Conservation (phyloP, 352 stramenopile species). For the Globisporangium paroecandrum region DNA sequence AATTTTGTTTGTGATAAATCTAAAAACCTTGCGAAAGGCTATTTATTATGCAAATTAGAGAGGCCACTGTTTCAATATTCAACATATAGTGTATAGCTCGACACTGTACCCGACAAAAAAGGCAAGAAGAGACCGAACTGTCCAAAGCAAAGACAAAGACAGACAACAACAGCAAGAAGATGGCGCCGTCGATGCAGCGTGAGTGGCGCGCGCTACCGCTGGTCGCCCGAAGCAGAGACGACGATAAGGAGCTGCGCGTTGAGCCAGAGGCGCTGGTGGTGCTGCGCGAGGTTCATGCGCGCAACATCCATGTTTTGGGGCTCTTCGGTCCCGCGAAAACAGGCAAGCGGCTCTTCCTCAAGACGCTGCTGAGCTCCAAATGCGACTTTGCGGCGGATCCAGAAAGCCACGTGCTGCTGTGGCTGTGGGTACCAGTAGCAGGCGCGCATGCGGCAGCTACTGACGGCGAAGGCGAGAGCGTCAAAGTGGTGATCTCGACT, state of each 20-base stretch:
- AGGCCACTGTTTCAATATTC: too few relatives aligned
- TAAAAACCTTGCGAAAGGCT: too few relatives aligned
- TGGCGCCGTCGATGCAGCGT: constrained; percentile 16
- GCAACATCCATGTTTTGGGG: constrained; percentile 38
- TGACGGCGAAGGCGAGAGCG: neutral
- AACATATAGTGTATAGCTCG: too few relatives aligned
- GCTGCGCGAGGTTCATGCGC: constrained; percentile 17
- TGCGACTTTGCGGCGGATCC: constrained; percentile 20
- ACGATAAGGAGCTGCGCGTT: constrained; percentile 14
- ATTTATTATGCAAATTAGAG: too few relatives aligned
- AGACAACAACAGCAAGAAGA: constrained; percentile 14
- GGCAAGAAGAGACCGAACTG: constrained; percentile 5
- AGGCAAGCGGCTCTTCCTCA: constrained; percentile 46
- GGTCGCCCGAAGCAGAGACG: constrained; percentile 13
- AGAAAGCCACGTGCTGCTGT: constrained; percentile 34
- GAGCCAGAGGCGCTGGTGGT: constrained; percentile 20
- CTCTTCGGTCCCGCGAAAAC: constrained; percentile 35
- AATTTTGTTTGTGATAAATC: too few relatives aligned
- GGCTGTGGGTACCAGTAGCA: constrained; percentile 32
- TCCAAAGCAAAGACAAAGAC: constrained; percentile 15
- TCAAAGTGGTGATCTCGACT: constrained; percentile 26
- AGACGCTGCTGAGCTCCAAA: constrained; percentile 32
- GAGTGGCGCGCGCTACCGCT: constrained; percentile 48
- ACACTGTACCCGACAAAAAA: neutral
- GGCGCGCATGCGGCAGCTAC: neutral